Evolutionary conservation across 2,329 filamentous ascomycete genomes (phyloP).

Genomic region (Trichoderma arundinaceum): DNA sequence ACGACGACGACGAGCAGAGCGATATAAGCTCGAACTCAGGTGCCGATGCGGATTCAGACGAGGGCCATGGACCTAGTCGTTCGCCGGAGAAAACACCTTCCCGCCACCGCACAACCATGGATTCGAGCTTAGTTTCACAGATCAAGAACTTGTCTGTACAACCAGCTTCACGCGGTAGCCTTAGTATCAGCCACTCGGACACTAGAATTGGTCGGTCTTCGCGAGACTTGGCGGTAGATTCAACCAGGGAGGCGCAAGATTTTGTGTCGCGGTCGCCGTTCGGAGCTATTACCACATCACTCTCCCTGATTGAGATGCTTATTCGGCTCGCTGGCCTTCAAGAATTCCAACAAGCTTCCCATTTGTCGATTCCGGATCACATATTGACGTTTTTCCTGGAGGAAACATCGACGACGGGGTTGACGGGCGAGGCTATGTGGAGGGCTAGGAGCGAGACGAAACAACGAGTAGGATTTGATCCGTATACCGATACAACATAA

Average conservation of each 20-base stretch:
- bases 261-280: slow-evolving; percentile 54
- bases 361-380: slow-evolving; percentile 88
- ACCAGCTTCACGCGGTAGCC: slow-evolving; percentile 28
- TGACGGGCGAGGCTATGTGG: slow-evolving; percentile 54
- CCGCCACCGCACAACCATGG: slow-evolving; percentile 41
- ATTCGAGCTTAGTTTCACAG: slow-evolving; percentile 49
- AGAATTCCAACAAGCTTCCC: slow-evolving; percentile 88
- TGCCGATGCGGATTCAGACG: slow-evolving; percentile 50
- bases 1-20: slow-evolving; percentile 42
- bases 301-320: slow-evolving; percentile 85
- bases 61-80: slow-evolving; percentile 36
- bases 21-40: slow-evolving; percentile 43
- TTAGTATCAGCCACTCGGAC: neutral
- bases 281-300: slow-evolving; percentile 58
- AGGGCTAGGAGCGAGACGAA: slow-evolving; percentile 54
- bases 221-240: neutral
- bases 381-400: slow-evolving; percentile 86
- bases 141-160: slow-evolving; percentile 49
- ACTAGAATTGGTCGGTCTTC: neutral
- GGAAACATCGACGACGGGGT: slow-evolving; percentile 59
- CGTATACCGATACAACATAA: slow-evolving; percentile 53
- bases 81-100: slow-evolving; percentile 27
- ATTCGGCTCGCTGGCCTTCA: slow-evolving; percentile 85
- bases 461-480: slow-evolving; percentile 60
- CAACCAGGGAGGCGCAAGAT: slow-evolving; percentile 36